Conservation (phyloP, 306 rosid genomes). For the Cucumis melo region DNA sequence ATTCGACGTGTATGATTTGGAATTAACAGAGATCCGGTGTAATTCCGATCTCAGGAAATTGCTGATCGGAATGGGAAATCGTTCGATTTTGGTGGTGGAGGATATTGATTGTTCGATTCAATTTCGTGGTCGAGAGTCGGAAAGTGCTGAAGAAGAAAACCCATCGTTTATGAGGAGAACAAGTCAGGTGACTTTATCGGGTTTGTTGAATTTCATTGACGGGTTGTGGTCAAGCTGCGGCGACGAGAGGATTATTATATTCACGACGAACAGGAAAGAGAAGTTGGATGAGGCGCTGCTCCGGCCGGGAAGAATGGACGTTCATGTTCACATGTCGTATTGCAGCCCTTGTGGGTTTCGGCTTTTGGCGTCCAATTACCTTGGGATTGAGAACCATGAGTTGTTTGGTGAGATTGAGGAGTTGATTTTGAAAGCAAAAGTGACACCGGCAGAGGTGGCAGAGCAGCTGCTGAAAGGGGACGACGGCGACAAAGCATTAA, state of each 20-base stretch:
- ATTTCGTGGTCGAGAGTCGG: constrained; percentile 26
- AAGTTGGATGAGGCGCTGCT: constrained; percentile 30
- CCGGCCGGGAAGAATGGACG: constrained; percentile 42
- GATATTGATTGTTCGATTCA: constrained; percentile 59
- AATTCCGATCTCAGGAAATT: constrained; percentile 36
- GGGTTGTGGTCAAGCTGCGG: constrained; percentile 43
- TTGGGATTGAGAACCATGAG: constrained; percentile 20
- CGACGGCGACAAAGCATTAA: not conserved
- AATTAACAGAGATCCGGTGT: constrained; percentile 25
- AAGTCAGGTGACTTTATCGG: constrained; percentile 27
- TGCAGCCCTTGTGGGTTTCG: constrained; percentile 30
- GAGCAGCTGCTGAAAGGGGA: constrained; percentile 22
- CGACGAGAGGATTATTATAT: constrained; percentile 33
- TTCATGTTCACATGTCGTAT: constrained; percentile 37
- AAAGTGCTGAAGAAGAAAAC: not conserved
- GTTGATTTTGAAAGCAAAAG: constrained; percentile 1
- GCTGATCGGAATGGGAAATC: constrained; percentile 35
- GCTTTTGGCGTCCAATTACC: constrained; percentile 19
- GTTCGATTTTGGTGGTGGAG: constrained; percentile 72
- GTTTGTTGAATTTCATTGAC: constrained; percentile 33
- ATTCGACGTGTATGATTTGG: constrained; percentile 64
- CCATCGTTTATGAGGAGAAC: not conserved
- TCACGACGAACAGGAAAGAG: constrained; percentile 38
- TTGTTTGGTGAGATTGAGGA: constrained; percentile 17
- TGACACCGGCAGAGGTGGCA: constrained; percentile 30